phyloP scores from a whole-genome alignment of 805 yeast species.

The Ogataea haglerorum region DNA sequence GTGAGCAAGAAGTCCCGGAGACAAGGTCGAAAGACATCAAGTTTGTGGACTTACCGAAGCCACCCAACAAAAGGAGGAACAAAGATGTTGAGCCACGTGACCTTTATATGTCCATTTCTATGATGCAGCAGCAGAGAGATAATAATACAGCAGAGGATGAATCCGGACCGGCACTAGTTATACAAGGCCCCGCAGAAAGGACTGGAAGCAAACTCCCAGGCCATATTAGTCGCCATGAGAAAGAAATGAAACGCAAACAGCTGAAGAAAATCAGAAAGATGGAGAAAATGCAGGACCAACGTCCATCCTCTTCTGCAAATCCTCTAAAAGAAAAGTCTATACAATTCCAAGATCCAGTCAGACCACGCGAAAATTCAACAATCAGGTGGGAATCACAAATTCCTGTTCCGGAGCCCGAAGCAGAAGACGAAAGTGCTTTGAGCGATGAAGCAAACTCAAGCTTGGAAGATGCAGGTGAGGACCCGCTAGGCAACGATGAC shows the following conservation, averaged over 20 bases:
- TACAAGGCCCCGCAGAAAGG: constrained; percentile 74
- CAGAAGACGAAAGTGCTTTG: constrained; percentile 18
- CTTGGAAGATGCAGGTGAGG: constrained; percentile 1
- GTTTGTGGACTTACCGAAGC: constrained; percentile 60
- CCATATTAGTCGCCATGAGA: constrained; percentile 17
- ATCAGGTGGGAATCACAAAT: not conserved
- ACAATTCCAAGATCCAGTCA: constrained; percentile 21
- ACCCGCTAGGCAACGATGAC: constrained; percentile 15
- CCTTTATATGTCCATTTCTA: constrained; percentile 76
- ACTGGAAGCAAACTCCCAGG: constrained; percentile 35
- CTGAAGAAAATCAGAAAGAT: constrained; percentile 19
- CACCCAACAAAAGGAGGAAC: constrained; percentile 35
- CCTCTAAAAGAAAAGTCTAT: constrained; percentile 15
- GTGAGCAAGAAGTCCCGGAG: constrained; percentile 2
- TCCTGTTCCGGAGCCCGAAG: constrained; percentile 6
- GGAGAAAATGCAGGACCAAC: constrained; percentile 9
- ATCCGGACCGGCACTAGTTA: constrained; percentile 75
- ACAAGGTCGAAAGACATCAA: constrained; percentile 38
- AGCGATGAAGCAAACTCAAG: constrained; percentile 24
- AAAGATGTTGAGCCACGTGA: constrained; percentile 75
- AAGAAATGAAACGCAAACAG: constrained; percentile 21
- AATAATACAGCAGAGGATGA: constrained; percentile 39
- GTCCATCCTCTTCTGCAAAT: not conserved
- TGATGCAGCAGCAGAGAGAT: constrained; percentile 58
- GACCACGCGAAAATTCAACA: not conserved